phyloP scores from a whole-genome alignment of 2,329 filamentous ascomycete genomes.

The Sporothrix globosa region DNA sequence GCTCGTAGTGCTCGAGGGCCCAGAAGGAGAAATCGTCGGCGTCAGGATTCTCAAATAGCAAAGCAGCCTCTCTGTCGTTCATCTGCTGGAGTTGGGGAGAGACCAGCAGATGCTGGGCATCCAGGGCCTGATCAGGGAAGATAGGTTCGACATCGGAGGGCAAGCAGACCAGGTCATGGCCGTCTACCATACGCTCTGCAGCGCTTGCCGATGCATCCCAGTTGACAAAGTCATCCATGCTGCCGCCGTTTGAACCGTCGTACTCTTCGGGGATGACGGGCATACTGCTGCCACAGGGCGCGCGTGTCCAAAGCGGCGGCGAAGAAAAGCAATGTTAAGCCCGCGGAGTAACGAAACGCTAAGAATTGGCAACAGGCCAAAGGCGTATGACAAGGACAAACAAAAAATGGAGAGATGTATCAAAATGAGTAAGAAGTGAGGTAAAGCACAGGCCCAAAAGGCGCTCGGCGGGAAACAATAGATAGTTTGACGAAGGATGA shows the following conservation, averaged over 20 bases:
- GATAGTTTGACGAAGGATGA: background rate
- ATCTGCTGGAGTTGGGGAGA: conserved; percentile 25
- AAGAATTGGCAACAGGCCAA: conserved; percentile 9
- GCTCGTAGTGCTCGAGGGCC: conserved; percentile 61
- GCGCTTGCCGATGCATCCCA: conserved; percentile 52
- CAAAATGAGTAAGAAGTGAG: conserved; percentile 16
- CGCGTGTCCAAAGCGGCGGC: background rate
- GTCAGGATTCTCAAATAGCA: conserved; percentile 59
- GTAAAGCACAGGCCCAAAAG: conserved; percentile 9
- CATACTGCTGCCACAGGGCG: conserved; percentile 32
- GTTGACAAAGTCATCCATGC: conserved; percentile 65
- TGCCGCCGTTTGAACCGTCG: conserved; percentile 35
- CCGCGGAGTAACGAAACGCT: background rate
- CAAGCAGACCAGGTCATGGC: conserved; percentile 34
- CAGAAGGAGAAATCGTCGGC: conserved; percentile 64
- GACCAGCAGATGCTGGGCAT: conserved; percentile 28
- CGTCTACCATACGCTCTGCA: background rate
- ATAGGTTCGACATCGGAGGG: conserved; percentile 39
- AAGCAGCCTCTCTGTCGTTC: conserved; percentile 44
- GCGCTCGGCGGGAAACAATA: background rate
- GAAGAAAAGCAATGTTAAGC: background rate
- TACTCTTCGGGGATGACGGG: conserved; percentile 40
- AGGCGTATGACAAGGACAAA: conserved; percentile 11
- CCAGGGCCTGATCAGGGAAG: conserved; percentile 34
- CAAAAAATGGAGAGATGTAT: background rate